A percentile compares a stretch with the other conserved stretches of the same genome.
Conservation (phyloP, 1,139 yeast genomes). For the Hyphopichia burtonii region DNA sequence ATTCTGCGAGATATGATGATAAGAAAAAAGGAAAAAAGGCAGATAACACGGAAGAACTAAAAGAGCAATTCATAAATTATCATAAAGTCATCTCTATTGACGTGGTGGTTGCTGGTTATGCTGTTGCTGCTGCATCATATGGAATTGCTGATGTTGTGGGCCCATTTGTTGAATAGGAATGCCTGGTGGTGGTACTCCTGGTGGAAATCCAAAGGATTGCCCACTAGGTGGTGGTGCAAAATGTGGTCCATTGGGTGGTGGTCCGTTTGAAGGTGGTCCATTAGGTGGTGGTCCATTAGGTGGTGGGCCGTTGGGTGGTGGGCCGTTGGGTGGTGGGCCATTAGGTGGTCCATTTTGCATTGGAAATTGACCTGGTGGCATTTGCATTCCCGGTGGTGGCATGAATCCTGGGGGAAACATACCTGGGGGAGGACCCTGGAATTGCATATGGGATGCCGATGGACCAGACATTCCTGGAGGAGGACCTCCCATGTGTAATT, state of each 20-base stretch:
- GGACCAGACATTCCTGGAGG: constrained; percentile 2
- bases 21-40: not conserved
- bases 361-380: constrained; percentile 21
- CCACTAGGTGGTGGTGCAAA: constrained; percentile 1
- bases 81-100: not conserved
- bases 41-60: not conserved
- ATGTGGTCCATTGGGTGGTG: constrained; percentile 4
- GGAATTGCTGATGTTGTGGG: constrained; percentile 11
- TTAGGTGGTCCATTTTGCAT: constrained; percentile 11
- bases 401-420: constrained; percentile 31
- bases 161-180: constrained; percentile 5
- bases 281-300: not conserved
- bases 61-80: not conserved
- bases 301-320: constrained; percentile 13
- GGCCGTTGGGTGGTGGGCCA: constrained; percentile 3
- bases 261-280: constrained; percentile 3
- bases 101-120: constrained; percentile 11
- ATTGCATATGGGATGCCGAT: constrained; percentile 11
- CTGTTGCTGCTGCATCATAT: constrained; percentile 11
- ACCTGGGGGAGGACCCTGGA: constrained; percentile 22
- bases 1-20: too few relatives aligned
- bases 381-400: constrained; percentile 26
- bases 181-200: constrained; percentile 22
- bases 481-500: not conserved
- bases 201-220: constrained; percentile 24